phyloP scores from a whole-genome alignment of 1,284 basidiomycete species.

The Pterula multifida region DNA sequence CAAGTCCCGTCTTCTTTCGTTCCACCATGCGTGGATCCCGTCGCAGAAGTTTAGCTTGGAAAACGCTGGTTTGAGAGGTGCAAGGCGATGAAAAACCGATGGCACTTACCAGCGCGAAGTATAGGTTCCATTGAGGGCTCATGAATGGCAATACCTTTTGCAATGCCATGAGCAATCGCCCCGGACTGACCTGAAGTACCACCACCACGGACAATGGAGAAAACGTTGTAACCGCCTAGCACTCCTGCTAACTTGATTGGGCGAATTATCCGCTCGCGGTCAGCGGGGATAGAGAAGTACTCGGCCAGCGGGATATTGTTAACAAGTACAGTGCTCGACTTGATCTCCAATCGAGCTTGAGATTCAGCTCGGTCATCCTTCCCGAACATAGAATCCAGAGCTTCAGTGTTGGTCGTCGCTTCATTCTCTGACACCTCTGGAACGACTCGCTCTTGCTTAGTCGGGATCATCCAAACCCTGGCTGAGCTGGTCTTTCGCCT shows the following conservation, averaged over 20 bases:
- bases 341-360: conserved; percentile 16
- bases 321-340: conserved; percentile 56
- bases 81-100: too few species aligned
- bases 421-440: conserved; percentile 9
- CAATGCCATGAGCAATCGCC: conserved; percentile 78
- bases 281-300: conserved; percentile 70
- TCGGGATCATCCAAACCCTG: conserved; percentile 90
- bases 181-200: conserved; percentile 86
- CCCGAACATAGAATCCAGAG: conserved; percentile 14
- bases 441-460: conserved; percentile 22
- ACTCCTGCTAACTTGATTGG: conserved; percentile 79
- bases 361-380: conserved; percentile 9
- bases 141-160: conserved; percentile 70
- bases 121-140: conserved; percentile 53
- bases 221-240: conserved; percentile 90
- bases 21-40: conserved; percentile 97
- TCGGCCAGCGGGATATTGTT: conserved; percentile 72
- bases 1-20: conserved; percentile 88
- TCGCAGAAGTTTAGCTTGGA: conserved; percentile 71
- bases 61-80: conserved; percentile 7
- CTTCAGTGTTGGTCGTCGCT: conserved; percentile 11
- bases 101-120: conserved; percentile 65
- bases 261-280: conserved; percentile 73
- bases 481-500: conserved; percentile 80
- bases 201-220: conserved; percentile 80